Conservation (phyloP, 441 rosid species). For the Dalechampia spathulata region DNA sequence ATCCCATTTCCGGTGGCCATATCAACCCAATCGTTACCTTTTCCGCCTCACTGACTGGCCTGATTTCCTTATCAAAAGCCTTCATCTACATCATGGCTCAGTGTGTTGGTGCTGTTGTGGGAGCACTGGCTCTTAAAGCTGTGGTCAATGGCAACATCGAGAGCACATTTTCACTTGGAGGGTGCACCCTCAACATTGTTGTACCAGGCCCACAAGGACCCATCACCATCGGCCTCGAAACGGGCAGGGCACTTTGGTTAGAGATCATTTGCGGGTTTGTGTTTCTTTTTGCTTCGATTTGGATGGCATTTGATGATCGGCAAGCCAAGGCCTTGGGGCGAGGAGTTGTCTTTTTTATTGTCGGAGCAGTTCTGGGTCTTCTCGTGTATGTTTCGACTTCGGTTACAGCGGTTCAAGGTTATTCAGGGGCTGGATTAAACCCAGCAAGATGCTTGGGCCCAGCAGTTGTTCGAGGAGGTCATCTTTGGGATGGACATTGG, state of each 20-base stretch:
- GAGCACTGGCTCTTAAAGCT: conserved; percentile 32
- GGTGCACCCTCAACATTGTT: conserved; percentile 32
- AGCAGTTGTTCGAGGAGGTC: conserved; percentile 38
- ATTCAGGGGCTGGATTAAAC: conserved; percentile 38
- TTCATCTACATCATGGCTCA: conserved; percentile 33
- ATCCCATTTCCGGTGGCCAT: conserved; percentile 42
- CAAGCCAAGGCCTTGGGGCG: conserved; percentile 32
- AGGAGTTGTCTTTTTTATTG: conserved; percentile 15
- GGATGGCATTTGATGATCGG: conserved; percentile 37
- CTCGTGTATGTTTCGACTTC: conserved; percentile 35
- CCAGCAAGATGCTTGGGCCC: conserved; percentile 49
- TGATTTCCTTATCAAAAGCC: conserved; percentile 26
- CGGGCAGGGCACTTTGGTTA: conserved; percentile 34
- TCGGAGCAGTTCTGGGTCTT: conserved; percentile 33
- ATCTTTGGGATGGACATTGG: conserved; percentile 43
- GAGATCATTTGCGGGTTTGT: conserved; percentile 40
- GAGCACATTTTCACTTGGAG: conserved; percentile 31
- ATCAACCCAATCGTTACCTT: conserved; percentile 36
- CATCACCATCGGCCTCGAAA: conserved; percentile 15
- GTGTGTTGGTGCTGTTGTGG: conserved; percentile 29
- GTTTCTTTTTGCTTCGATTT: conserved; percentile 33
- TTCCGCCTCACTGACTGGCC: conserved; percentile 28
- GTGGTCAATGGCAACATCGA: conserved; percentile 24
- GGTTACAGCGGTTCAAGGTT: conserved; percentile 28
- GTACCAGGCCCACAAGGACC: conserved; percentile 33